Evolutionary conservation across 2,329 filamentous ascomycete genomes (phyloP).

Genomic region (Fusarium subtropicale): DNA sequence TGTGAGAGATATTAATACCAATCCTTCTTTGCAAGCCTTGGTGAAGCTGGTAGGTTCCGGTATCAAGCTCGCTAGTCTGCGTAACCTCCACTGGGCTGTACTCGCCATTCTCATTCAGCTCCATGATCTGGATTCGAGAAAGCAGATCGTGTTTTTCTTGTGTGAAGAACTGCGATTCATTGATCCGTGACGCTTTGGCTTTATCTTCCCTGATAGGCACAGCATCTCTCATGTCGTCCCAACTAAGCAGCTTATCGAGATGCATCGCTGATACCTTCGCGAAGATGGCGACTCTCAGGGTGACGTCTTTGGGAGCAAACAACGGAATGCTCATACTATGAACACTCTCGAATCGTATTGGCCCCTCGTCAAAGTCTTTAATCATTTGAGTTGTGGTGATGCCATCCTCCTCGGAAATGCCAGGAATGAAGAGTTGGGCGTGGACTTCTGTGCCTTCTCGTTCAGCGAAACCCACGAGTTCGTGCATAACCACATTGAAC

Average conservation of each 20-base stretch:
- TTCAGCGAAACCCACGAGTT: conserved; percentile 93
- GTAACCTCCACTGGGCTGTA: conserved; percentile 94
- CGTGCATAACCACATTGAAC: conserved; percentile 99
- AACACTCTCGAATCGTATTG: conserved; percentile 94
- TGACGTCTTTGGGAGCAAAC: conserved; percentile 75
- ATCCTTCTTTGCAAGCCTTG: conserved; percentile 93
- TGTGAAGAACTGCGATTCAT: conserved; percentile 91
- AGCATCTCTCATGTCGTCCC: conserved; percentile 96
- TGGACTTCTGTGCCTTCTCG: conserved; percentile 96
- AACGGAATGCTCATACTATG: conserved; percentile 97
- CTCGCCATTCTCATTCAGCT: conserved; percentile 89
- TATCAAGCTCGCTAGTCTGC: conserved; percentile 83
- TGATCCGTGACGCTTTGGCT: conserved; percentile 74
- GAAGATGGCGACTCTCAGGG: conserved; percentile 88
- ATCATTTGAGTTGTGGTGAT: conserved; percentile 97
- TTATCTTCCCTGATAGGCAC: conserved; percentile 66
- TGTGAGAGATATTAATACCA: conserved; percentile 89
- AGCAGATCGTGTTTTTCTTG: conserved; percentile 96
- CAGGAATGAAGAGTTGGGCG: conserved; percentile 95
- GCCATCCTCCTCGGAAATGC: conserved; percentile 87
- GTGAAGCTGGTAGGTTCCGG: conserved; percentile 93
- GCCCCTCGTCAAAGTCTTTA: conserved; percentile 89
- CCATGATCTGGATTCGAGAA: conserved; percentile 86
- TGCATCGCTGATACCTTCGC: conserved; percentile 93
- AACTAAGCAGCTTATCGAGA: conserved; percentile 95